A percentile compares a stretch with the other conserved stretches of the same genome.
These are phyloP conservation scores for Blastobotrys parvus DNA, from an alignment of 805 yeast species.

Conservation along the genomic window DNA sequence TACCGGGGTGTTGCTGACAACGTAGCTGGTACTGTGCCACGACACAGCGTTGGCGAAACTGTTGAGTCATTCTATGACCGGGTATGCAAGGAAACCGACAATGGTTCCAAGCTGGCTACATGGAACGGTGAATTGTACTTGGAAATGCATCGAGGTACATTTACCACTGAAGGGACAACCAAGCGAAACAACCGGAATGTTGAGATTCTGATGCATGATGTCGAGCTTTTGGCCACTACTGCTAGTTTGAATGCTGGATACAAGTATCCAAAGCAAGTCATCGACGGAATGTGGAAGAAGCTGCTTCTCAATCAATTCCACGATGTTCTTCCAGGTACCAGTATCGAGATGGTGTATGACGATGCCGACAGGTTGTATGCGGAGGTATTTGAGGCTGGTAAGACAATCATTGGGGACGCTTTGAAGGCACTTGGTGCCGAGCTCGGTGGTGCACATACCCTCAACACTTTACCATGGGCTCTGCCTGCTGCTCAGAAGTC, in stretches of 20 bases:
- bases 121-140: constrained; percentile 91
- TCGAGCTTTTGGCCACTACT: constrained; percentile 72
- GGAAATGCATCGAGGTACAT: constrained; percentile 94
- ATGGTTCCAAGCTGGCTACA: constrained; percentile 58
- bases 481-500: constrained; percentile 12
- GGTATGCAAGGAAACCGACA: constrained; percentile 49
- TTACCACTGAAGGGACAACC: constrained; percentile 82
- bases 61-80: constrained; percentile 71
- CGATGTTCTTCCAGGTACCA: constrained; percentile 91
- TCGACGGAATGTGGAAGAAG: constrained; percentile 69
- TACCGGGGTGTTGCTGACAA: constrained; percentile 66
- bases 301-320: constrained; percentile 86
- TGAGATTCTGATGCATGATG: constrained; percentile 70
- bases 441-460: constrained; percentile 28
- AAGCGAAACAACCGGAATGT: constrained; percentile 67
- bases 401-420: constrained; percentile 43
- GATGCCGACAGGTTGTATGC: constrained; percentile 73
- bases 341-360: constrained; percentile 87
- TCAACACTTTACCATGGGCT: constrained; percentile 59
- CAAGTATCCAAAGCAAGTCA: constrained; percentile 59
- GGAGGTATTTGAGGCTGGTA: constrained; percentile 44
- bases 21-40: constrained; percentile 72
- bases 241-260: constrained; percentile 51
- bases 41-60: constrained; percentile 63
- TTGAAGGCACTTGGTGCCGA: constrained; percentile 31